Conservation (phyloP, 768 basidiomycete species). For the Kwoniella newhampshirensis region DNA sequence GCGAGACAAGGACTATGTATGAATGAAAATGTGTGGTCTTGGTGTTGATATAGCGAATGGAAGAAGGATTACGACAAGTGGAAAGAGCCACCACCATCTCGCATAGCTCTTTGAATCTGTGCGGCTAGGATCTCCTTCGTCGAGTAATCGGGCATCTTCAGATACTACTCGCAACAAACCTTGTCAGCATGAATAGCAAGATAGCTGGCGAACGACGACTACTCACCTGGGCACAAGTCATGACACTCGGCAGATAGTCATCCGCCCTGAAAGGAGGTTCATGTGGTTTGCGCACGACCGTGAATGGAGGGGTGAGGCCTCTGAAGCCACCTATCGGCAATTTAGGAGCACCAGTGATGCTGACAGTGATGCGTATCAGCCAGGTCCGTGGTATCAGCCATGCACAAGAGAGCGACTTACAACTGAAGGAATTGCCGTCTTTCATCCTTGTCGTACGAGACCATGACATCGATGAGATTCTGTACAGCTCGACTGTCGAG, state of each 20-base stretch:
- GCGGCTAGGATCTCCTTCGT: conserved; percentile 78
- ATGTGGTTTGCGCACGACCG: conserved; percentile 95
- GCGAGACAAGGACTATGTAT: no score
- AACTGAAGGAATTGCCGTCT: conserved; percentile 92
- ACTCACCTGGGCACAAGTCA: conserved; percentile 75
- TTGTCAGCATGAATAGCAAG: conserved; percentile 5
- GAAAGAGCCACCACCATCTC: conserved; percentile 95
- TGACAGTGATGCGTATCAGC: conserved; percentile 14
- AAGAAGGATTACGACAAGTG: conserved; percentile 70
- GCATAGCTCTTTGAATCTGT: conserved; percentile 79
- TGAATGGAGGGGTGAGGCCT: conserved; percentile 86
- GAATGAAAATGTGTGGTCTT: no score
- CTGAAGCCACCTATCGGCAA: conserved; percentile 96
- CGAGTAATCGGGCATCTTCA: conserved; percentile 95
- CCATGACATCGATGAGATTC: conserved; percentile 81
- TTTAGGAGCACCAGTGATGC: conserved; percentile 93
- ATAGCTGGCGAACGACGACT: neutral
- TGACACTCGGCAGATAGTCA: conserved; percentile 93
- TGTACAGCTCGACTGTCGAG: conserved; percentile 88
- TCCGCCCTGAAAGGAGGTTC: conserved; percentile 87
- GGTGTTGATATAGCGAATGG: neutral
- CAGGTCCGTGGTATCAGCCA: neutral
- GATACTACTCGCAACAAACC: conserved; percentile 43
- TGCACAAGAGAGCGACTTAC: conserved; percentile 28
- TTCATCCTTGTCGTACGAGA: conserved; percentile 68